Evolutionary conservation across 164 flowering plant species (phyloP).

Genomic region (Stephania cephalantha): DNA sequence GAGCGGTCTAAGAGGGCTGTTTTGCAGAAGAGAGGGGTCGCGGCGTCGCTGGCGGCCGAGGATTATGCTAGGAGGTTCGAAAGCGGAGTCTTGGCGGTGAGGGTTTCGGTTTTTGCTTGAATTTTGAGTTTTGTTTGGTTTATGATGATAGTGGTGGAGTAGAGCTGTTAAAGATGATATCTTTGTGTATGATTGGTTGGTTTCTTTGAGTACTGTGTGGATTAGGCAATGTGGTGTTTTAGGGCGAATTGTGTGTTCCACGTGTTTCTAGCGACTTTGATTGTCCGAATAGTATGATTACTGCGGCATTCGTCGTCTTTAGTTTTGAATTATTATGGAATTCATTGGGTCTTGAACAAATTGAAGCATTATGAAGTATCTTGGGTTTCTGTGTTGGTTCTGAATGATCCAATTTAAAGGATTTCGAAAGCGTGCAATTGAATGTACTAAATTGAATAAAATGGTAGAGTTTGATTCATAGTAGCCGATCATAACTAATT

Average conservation of each 20-base stretch:
- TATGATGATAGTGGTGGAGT: not conserved
- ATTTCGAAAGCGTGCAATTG: not conserved
- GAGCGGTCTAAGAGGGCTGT: constrained; percentile 66
- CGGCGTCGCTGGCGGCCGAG: constrained; percentile 65
- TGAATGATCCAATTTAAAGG: not conserved
- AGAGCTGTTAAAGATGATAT: not conserved
- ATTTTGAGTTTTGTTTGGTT: not conserved
- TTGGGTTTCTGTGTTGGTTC: not conserved
- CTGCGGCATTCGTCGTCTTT: too few species aligned
- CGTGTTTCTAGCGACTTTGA: not conserved
- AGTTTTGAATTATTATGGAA: not conserved
- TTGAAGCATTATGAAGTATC: not conserved
- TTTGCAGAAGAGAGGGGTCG: constrained; percentile 68
- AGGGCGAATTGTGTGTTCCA: not conserved
- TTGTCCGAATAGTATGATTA: not conserved
- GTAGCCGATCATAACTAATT: not conserved
- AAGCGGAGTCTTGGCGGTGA: constrained; percentile 54
- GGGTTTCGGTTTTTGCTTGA: constrained; percentile 2
- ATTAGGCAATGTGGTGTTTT: not conserved
- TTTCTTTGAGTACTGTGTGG: not conserved
- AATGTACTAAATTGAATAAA: too few species aligned
- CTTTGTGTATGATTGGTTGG: not conserved
- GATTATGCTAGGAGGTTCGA: constrained; percentile 72
- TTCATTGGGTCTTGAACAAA: not conserved
- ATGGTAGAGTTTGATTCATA: not conserved